Percentiles rank a stretch among this genome's conserved stretches.
Conservation (phyloP, 192 early-diverging fungal species). For the Jimgerdemannia lactiflua region DNA sequence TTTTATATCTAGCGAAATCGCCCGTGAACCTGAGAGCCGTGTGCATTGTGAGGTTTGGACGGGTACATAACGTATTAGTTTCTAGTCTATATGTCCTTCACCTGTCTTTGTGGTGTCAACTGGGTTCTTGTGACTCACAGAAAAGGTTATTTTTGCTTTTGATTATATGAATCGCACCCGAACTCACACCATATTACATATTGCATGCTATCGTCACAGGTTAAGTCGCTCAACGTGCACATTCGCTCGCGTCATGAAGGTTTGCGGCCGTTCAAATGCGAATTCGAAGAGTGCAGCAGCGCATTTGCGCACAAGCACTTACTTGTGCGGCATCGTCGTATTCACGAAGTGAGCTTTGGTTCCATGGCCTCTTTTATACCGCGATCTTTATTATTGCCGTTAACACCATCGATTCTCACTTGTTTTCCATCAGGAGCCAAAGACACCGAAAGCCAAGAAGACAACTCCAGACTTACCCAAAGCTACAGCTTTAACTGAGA, state of each 20-base stretch:
- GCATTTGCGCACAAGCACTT: constrained; percentile 32
- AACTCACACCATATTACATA: no score
- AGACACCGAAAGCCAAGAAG: background rate
- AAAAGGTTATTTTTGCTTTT: no score
- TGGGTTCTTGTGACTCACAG: no score
- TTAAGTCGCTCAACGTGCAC: constrained; percentile 27
- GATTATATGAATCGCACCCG: no score
- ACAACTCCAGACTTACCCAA: background rate
- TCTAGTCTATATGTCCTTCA: no score
- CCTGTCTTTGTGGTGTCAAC: no score
- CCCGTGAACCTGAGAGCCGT: no score
- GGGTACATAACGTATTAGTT: no score
- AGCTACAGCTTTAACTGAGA: background rate
- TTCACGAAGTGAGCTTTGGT: background rate
- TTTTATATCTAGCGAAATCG: no score
- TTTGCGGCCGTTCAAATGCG: constrained; percentile 23
- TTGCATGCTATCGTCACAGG: background rate
- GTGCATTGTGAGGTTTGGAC: no score
- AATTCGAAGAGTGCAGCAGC: constrained; percentile 28
- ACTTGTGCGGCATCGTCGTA: constrained; percentile 6
- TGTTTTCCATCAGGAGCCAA: background rate
- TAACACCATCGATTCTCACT: background rate
- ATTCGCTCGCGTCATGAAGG: constrained; percentile 18
- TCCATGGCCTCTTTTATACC: background rate
- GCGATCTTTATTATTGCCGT: background rate